These are phyloP conservation scores for Leishmania lainsoni DNA, from an alignment of 208 protist genomes.

Conservation along the genomic window DNA sequence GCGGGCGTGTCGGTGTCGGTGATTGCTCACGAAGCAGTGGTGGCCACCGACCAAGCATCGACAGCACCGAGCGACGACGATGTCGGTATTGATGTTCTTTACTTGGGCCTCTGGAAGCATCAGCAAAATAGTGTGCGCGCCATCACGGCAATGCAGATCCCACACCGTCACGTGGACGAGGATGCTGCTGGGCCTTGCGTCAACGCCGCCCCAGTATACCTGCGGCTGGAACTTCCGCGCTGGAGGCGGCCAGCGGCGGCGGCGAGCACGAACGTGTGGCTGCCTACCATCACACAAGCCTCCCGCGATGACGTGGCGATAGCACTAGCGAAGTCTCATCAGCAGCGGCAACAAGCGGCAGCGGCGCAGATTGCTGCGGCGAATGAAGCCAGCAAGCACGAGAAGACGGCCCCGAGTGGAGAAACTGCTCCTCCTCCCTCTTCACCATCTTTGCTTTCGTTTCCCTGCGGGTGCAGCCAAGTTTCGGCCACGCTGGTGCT, in stretches of 20 bases:
- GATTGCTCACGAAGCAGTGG: conserved; percentile 11
- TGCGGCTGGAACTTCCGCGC: conserved; percentile 28
- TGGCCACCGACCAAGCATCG: too few relatives aligned
- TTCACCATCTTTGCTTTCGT: not conserved
- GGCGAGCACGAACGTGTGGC: not conserved
- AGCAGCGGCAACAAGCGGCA: conserved; percentile 4
- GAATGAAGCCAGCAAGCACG: too few relatives aligned
- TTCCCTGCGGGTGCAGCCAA: not conserved
- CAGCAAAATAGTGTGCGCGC: conserved; percentile 9
- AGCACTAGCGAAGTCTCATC: not conserved
- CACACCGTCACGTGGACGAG: not conserved
- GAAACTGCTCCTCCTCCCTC: not conserved
- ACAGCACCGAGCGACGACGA: not conserved
- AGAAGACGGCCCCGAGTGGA: not conserved
- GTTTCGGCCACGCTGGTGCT: conserved; percentile 19
- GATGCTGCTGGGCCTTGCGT: not conserved
- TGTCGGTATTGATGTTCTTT: conserved; percentile 8
- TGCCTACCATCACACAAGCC: conserved; percentile 2
- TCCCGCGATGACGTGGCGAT: conserved; percentile 8
- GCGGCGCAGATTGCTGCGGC: too few relatives aligned
- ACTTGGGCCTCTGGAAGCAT: conserved; percentile 24
- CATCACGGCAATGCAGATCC: not conserved
- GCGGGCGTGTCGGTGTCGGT: conserved; percentile 32
- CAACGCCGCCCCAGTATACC: conserved; percentile 3
- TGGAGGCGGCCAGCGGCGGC: not conserved